These are phyloP conservation scores for Cladosporium sp. DNA, from an alignment of 2,329 filamentous ascomycete genomes.

Conservation along the genomic window DNA sequence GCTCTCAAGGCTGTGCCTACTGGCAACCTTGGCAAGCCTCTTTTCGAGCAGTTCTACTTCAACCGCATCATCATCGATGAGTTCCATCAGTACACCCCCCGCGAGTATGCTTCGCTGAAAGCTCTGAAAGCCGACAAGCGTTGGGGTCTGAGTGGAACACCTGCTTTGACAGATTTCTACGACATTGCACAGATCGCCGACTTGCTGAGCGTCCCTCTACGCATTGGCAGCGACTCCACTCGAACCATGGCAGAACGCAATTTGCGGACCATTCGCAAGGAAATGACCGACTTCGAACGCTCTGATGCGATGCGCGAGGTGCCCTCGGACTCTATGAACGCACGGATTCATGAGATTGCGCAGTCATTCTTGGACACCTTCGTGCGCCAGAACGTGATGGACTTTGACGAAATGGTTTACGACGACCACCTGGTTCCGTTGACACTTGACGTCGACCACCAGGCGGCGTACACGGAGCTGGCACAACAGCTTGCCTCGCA, in stretches of 20 bases:
- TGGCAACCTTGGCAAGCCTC: slow-evolving; percentile 16
- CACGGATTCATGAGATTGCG: slow-evolving; percentile 51
- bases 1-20: slow-evolving; percentile 3
- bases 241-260: slow-evolving; percentile 48
- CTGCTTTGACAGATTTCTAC: slow-evolving; percentile 57
- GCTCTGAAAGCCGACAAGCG: slow-evolving; percentile 52
- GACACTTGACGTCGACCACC: slow-evolving; percentile 49
- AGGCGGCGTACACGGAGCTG: slow-evolving; percentile 56
- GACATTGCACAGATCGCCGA: slow-evolving; percentile 61
- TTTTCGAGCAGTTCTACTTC: slow-evolving; percentile 63
- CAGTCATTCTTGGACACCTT: slow-evolving; percentile 58
- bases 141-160: slow-evolving; percentile 66
- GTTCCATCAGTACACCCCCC: slow-evolving; percentile 57
- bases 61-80: slow-evolving; percentile 65
- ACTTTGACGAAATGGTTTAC: slow-evolving; percentile 45
- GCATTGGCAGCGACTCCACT: slow-evolving; percentile 52
- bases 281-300: slow-evolving; percentile 54
- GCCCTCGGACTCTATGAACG: slow-evolving; percentile 55
- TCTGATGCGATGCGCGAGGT: slow-evolving; percentile 56
- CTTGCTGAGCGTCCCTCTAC: slow-evolving; percentile 57
- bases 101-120: slow-evolving; percentile 46
- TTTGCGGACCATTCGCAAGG: slow-evolving; percentile 43
- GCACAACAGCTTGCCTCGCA: slow-evolving; percentile 54
- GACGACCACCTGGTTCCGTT: slow-evolving; percentile 48
- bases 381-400: slow-evolving; percentile 45